A percentile compares a stretch with the other conserved stretches of the same genome.
phyloP scores from a whole-genome alignment of 305 asterid genomes.

The Solanum hybrid region DNA sequence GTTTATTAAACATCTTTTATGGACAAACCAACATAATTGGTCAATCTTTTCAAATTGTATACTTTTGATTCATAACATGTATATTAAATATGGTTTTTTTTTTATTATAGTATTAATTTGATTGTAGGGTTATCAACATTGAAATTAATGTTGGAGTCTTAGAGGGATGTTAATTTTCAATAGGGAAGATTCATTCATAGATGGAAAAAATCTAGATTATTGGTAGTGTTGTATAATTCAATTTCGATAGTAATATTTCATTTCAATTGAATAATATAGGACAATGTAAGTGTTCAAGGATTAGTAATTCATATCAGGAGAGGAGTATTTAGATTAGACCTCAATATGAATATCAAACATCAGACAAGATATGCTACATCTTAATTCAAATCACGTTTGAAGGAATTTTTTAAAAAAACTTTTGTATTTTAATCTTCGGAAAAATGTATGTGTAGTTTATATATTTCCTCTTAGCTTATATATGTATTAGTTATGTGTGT shows the following conservation, averaged over 20 bases:
- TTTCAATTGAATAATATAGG: neutral
- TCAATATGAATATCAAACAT: too few species aligned
- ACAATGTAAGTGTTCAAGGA: neutral
- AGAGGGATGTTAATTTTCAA: neutral
- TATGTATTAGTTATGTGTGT: neutral
- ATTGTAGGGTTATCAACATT: neutral
- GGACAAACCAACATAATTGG: neutral
- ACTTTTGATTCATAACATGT: neutral
- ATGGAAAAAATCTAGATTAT: neutral
- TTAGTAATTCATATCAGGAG: neutral
- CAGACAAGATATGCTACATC: neutral
- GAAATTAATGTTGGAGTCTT: neutral
- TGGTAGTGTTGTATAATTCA: neutral
- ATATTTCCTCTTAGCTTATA: neutral
- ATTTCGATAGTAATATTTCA: neutral
- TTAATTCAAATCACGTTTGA: too few species aligned
- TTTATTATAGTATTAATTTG: too few species aligned
- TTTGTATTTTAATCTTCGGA: neutral
- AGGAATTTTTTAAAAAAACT: accelerated
- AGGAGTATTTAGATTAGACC: neutral
- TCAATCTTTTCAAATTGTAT: neutral
- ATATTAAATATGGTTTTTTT: too few species aligned
- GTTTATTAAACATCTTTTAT: neutral
- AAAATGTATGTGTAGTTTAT: too few species aligned
- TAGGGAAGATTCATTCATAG: neutral